Percentiles rank a stretch among this genome's conserved stretches.
Conservation (phyloP, 306 rosid species). For the Gynostemma pentaphyllum region DNA sequence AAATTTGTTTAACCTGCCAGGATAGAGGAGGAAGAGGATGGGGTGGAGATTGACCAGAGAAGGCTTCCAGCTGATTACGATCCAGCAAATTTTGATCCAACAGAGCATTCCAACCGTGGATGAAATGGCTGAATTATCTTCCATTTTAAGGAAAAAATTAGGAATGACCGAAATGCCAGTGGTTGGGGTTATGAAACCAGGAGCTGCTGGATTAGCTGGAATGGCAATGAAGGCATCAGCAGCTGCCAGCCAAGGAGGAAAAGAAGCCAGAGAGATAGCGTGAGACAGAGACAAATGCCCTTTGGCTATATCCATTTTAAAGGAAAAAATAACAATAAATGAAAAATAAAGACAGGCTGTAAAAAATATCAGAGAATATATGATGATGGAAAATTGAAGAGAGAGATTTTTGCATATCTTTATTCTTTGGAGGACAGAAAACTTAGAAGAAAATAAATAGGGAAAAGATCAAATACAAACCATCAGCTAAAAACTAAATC, state of each 20-base stretch:
- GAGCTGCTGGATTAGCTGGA: constrained; percentile 61
- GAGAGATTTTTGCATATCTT: too few species aligned
- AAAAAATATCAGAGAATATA: too few species aligned
- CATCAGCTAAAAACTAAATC: too few species aligned
- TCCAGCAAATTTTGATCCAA: constrained; percentile 71
- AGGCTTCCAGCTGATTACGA: constrained; percentile 92
- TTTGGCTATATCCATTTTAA: too few species aligned
- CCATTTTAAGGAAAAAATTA: constrained; percentile 47
- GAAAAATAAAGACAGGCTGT: too few species aligned
- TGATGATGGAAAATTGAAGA: too few species aligned
- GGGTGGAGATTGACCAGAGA: constrained; percentile 78
- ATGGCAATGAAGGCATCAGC: constrained; percentile 37
- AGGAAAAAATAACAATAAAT: too few species aligned
- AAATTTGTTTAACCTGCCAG: constrained; percentile 61
- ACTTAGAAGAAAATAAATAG: too few species aligned
- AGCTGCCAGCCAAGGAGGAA: constrained; percentile 62
- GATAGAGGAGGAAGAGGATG: constrained; percentile 62
- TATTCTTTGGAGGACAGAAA: too few species aligned
- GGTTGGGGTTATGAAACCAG: constrained; percentile 66
- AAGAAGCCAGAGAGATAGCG: constrained; percentile 69
- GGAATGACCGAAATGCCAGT: constrained; percentile 39
- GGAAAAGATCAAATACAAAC: too few species aligned
- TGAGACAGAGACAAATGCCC: too few species aligned
- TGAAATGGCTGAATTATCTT: constrained; percentile 67
- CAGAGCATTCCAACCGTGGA: constrained; percentile 57